Conservation (phyloP, 768 basidiomycete species). For the Leccinum sublutescens region DNA sequence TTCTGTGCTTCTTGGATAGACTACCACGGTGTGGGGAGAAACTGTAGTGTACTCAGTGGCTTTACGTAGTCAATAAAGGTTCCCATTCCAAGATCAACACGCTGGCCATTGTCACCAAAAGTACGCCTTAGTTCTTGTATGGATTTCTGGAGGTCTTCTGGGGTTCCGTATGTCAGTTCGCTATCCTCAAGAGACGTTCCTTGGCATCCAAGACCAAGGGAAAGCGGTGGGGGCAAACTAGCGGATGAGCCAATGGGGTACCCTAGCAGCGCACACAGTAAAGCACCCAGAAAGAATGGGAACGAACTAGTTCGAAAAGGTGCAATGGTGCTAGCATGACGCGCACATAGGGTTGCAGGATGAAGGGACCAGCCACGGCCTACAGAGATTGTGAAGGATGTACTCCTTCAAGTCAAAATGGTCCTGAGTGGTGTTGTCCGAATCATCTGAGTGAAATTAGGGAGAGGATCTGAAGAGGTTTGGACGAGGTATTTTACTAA, state of each 20-base stretch:
- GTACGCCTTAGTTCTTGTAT: slow-evolving; percentile 46
- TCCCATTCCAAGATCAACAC: neutral
- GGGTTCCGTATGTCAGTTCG: no score
- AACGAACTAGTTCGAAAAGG: slow-evolving; percentile 1
- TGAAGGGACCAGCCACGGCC: neutral
- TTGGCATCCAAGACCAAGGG: no score
- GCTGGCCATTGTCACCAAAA: slow-evolving; percentile 29
- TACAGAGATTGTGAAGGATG: neutral
- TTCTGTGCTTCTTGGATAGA: slow-evolving; percentile 67
- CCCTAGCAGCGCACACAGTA: slow-evolving; percentile 14
- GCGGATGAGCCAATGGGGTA: slow-evolving; percentile 14
- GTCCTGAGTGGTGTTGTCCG: slow-evolving; percentile 11
- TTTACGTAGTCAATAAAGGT: neutral
- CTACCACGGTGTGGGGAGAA: slow-evolving; percentile 54
- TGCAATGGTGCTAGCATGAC: slow-evolving; percentile 7
- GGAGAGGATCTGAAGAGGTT: neutral
- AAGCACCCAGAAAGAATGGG: slow-evolving; percentile 16
- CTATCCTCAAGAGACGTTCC: no score
- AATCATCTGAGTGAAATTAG: slow-evolving; percentile 9
- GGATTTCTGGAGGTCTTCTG: slow-evolving; percentile 36
- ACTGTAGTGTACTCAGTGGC: slow-evolving; percentile 27
- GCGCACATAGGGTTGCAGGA: neutral
- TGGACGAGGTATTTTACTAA: neutral
- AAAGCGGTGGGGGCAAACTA: no score
- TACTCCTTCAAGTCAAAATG: neutral